Conservation (phyloP, 495 filamentous ascomycete genomes). For the Penicillium fimorum region DNA sequence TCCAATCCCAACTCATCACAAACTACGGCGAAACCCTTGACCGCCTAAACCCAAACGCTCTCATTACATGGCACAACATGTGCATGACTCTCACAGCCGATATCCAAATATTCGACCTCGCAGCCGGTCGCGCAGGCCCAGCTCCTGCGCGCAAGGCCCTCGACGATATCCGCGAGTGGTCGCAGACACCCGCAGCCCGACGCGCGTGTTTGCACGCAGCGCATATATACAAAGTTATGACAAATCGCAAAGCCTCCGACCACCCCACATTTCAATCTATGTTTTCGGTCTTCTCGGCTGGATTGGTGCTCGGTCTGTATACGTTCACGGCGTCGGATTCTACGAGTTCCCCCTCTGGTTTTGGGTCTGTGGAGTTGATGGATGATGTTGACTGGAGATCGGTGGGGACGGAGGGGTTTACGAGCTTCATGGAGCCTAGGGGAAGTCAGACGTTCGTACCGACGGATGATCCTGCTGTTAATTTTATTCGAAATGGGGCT, state of each 20-base stretch:
- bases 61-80: slow-evolving; percentile 52
- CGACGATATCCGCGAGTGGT: slow-evolving; percentile 50
- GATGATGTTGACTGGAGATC: slow-evolving; percentile 51
- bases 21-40: slow-evolving; percentile 43
- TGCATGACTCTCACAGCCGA: slow-evolving; percentile 54
- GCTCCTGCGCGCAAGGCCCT: slow-evolving; percentile 46
- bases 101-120: slow-evolving; percentile 51
- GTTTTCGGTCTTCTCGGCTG: slow-evolving; percentile 49
- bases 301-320: slow-evolving; percentile 51
- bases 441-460: slow-evolving; percentile 31
- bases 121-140: slow-evolving; percentile 48
- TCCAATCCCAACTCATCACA: slow-evolving; percentile 42
- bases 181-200: slow-evolving; percentile 49
- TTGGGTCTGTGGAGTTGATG: slow-evolving; percentile 46
- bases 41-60: slow-evolving; percentile 44
- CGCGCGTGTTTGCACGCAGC: slow-evolving; percentile 51
- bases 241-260: slow-evolving; percentile 50
- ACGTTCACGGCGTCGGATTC: slow-evolving; percentile 47
- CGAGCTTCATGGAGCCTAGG: slow-evolving; percentile 41
- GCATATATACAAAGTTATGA: slow-evolving; percentile 52
- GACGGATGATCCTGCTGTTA: slow-evolving; percentile 40
- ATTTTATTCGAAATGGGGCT: slow-evolving; percentile 52
- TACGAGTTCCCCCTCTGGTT: slow-evolving; percentile 25
- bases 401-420: slow-evolving; percentile 44
- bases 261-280: slow-evolving; percentile 50